Conservation (phyloP, 805 yeast genomes). For the Pichia rugopelliculosa region DNA sequence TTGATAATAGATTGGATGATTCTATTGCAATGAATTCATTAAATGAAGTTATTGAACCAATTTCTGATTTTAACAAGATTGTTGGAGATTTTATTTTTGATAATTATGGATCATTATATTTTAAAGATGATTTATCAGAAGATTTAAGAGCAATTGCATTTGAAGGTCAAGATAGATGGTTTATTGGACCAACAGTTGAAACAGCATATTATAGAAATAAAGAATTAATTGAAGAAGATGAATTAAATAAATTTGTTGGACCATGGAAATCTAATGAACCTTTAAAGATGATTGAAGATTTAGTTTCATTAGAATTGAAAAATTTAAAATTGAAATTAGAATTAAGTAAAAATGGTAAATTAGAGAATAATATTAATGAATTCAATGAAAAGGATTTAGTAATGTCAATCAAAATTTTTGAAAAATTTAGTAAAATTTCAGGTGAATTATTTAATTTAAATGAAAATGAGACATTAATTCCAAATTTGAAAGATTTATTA, state of each 20-base stretch:
- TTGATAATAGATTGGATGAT: conserved; percentile 41
- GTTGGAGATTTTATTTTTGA: conserved; percentile 47
- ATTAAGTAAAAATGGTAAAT: conserved; percentile 43
- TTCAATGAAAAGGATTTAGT: conserved; percentile 38
- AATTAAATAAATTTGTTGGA: conserved; percentile 50
- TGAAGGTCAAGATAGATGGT: conserved; percentile 75
- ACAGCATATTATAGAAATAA: conserved; percentile 69
- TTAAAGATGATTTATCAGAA: conserved; percentile 54
- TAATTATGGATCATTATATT: conserved; percentile 76
- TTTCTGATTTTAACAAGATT: conserved; percentile 42
- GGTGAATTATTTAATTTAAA: conserved; percentile 50
- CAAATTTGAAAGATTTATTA: conserved; percentile 54
- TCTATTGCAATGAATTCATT: conserved; percentile 43
- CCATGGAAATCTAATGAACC: conserved; percentile 68
- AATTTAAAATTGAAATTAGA: conserved; percentile 47
- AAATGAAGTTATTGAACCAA: conserved; percentile 58
- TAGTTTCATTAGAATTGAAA: conserved; percentile 63
- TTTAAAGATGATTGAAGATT: conserved; percentile 51
- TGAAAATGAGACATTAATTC: conserved; percentile 40
- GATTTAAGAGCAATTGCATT: conserved; percentile 32
- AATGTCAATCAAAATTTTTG: conserved; percentile 52
- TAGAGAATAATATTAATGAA: conserved; percentile 31
- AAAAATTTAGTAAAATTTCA: conserved; percentile 49
- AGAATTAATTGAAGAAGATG: conserved; percentile 41
- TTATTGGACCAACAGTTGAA: conserved; percentile 86